phyloP scores from a whole-genome alignment of 2,329 filamentous ascomycete species.

The Venturiaceae sp. region DNA sequence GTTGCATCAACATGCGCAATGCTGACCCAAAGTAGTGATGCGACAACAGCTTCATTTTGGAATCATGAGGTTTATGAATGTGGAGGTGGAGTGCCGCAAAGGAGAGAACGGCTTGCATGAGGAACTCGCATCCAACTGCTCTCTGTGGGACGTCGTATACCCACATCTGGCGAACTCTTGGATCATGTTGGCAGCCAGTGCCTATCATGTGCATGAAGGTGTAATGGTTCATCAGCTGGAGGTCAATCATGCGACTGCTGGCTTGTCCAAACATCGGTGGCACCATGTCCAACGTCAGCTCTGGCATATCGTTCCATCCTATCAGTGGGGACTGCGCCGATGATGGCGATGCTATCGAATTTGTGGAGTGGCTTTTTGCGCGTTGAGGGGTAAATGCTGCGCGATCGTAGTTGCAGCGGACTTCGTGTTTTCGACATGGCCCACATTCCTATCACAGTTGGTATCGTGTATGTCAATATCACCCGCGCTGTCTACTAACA shows the following conservation, averaged over 20 bases:
- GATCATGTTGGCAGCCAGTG: neutral
- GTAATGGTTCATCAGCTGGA: slow-evolving; percentile 8
- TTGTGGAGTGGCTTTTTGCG: neutral
- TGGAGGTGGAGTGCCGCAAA: slow-evolving; percentile 5
- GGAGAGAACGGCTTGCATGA: slow-evolving; percentile 5
- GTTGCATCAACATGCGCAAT: neutral
- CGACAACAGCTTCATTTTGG: neutral
- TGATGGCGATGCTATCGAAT: neutral
- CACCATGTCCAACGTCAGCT: neutral
- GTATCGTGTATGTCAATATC: neutral
- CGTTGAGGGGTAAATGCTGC: neutral
- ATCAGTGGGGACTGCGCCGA: neutral
- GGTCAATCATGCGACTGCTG: slow-evolving; percentile 3
- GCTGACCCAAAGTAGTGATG: slow-evolving; percentile 7
- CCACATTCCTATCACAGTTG: neutral
- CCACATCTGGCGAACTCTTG: slow-evolving; percentile 6
- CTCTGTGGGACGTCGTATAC: slow-evolving; percentile 6
- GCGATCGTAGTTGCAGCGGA: slow-evolving; percentile 5
- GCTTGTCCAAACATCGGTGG: slow-evolving; percentile 5
- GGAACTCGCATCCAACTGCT: slow-evolving; percentile 6
- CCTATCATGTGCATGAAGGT: slow-evolving; percentile 7
- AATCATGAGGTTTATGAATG: slow-evolving; percentile 5
- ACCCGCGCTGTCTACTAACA: neutral
- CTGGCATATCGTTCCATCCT: neutral
- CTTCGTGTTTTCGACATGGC: slow-evolving; percentile 7